These are phyloP conservation scores for Teratosphaeria pseudoeucalypti DNA, from an alignment of 2,329 filamentous ascomycete species.

Conservation along the genomic window DNA sequence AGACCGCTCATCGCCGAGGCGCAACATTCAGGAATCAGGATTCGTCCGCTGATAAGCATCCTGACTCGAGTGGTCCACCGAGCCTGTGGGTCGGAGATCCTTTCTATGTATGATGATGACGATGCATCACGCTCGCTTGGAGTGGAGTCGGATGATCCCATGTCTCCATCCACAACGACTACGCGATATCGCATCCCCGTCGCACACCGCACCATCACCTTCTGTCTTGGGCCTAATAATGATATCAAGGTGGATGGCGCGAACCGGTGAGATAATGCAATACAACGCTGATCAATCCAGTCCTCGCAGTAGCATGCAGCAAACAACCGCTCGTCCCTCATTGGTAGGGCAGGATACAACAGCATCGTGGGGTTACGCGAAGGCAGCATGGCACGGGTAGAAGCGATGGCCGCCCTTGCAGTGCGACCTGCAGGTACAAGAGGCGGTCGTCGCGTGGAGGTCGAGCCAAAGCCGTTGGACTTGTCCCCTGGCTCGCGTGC, in stretches of 20 bases:
- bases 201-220: neutral
- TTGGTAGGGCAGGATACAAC: too few relatives aligned
- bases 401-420: neutral
- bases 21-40: too few relatives aligned
- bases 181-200: neutral
- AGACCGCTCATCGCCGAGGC: too few relatives aligned
- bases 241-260: too few relatives aligned
- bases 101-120: neutral
- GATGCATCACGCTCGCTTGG: neutral
- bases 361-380: neutral
- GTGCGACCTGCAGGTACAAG: neutral
- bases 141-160: neutral
- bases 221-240: neutral
- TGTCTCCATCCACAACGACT: neutral
- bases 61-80: neutral
- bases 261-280: too few relatives aligned
- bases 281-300: neutral
- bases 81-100: neutral
- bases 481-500: neutral
- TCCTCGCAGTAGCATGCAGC: neutral
- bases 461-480: neutral
- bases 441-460: neutral
- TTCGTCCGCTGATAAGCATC: neutral
- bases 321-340: neutral
- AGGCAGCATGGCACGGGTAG: neutral